Base-by-base conservation (phyloP, 495 filamentous ascomycete species). In the Aspergillus nanangensis region DNA sequence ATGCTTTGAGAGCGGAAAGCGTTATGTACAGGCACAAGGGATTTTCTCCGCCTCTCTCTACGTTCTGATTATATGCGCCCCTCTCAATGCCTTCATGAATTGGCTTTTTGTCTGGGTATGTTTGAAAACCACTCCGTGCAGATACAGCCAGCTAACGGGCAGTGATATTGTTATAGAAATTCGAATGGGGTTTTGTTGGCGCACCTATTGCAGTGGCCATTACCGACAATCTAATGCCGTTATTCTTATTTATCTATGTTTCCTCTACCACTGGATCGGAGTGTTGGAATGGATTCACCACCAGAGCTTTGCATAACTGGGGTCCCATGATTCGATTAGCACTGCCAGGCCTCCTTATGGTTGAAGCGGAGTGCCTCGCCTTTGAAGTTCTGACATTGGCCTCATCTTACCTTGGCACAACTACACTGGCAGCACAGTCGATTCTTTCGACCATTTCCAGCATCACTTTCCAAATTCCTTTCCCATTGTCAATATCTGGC, bases 281-380 rank as follows among this genome's bases (percentile, higher is more conserved):
- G 44, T 86, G 91, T 66, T 96, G 91, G 91, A 84, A 86, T 49
- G 91, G 91, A 1, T 81, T 95, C 47, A 83, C 81, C 1, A 67
- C 58, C 40, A 68, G 73, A 19, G 87, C 86, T 5, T 75, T 93
- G 37, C 68, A 71, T 15, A 95, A 94, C 62, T 96, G 90, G 90
- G 77, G 79, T 4, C 87, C 86, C 1, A 93, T 94, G 90, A 77
- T 96, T 56, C 71, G 78, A 41, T 82, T 96, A 13, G 88, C 90
- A 0, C 62, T 95, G 14, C 90, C 85, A 0, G 91, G 91, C 3
- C 79, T 96, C 58, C 65, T 94, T 33, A 96, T 95, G 88, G 86
- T 97, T 1, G 84, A 93, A 60, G 90, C 91, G 5, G 92, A 96
- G 59, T 92, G 81, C 63, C 76, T 95, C 4, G 88, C 88, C 14